Conservation (phyloP, 257 asterid species). For the Solanum clarkiae region DNA sequence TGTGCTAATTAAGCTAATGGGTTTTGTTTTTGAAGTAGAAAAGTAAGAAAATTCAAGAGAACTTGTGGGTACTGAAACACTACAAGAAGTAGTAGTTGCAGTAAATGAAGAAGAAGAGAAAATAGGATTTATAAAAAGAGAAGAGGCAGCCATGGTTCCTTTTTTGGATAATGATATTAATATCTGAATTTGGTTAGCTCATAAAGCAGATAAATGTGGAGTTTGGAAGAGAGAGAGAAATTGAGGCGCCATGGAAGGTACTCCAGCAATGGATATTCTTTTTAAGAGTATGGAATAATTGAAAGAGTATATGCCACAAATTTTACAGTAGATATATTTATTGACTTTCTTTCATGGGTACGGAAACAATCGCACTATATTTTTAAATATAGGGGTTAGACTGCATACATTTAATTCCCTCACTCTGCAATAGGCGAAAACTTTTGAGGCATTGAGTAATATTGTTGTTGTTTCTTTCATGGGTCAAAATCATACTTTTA, state of each 20-base stretch:
- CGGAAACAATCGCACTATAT: too few species aligned
- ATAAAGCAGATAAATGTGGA: neutral
- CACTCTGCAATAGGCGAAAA: too few species aligned
- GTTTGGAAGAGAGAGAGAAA: neutral
- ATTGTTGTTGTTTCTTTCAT: too few species aligned
- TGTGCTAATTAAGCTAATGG: slow-evolving; percentile 20
- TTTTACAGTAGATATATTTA: neutral
- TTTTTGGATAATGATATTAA: neutral
- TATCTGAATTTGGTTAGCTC: neutral
- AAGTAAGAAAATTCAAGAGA: slow-evolving; percentile 10
- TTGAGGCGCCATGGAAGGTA: slow-evolving; percentile 13
- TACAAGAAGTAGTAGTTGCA: neutral
- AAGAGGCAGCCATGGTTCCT: slow-evolving; percentile 26
- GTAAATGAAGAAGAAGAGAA: slow-evolving; percentile 7
- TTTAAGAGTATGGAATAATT: neutral
- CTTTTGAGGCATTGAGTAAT: too few species aligned
- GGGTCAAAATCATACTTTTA: neutral
- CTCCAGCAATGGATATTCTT: slow-evolving; percentile 6
- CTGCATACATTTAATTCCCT: too few species aligned
- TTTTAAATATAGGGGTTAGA: too few species aligned
- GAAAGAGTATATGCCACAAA: neutral
- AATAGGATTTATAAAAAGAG: slow-evolving; percentile 35
- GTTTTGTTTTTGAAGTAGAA: slow-evolving; percentile 19
- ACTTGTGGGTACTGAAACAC: neutral
- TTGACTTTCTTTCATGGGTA: neutral